Evolutionary conservation across 441 rosid genomes (phyloP).

Genomic region (Geranium incanum): DNA sequence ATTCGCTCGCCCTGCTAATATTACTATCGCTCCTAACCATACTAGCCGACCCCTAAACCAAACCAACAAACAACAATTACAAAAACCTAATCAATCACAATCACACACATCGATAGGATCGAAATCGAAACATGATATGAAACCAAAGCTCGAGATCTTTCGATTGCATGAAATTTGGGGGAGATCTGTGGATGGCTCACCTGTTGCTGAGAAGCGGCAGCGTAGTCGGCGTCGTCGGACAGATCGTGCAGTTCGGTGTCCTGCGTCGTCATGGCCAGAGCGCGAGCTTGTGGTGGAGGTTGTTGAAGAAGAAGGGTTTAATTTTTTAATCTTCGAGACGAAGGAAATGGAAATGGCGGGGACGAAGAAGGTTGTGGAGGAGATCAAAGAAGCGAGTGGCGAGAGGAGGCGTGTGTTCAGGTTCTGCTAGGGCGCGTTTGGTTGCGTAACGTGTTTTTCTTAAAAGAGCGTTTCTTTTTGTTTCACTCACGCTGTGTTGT

Average conservation of each 20-base stretch:
- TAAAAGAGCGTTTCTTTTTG: no score
- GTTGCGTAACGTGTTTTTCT: not conserved
- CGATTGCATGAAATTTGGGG: not conserved
- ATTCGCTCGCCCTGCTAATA: constrained; percentile 38
- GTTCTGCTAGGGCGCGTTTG: not conserved
- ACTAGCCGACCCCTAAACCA: constrained; percentile 62
- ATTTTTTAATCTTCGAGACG: not conserved
- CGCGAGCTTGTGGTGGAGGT: not conserved
- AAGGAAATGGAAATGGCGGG: not conserved
- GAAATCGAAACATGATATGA: not conserved
- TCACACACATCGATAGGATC: not conserved
- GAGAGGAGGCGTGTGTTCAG: not conserved
- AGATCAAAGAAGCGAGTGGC: not conserved
- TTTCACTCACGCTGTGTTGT: no score
- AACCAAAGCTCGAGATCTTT: not conserved
- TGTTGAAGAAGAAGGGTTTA: not conserved
- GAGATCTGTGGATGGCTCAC: constrained; percentile 28
- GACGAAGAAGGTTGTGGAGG: not conserved
- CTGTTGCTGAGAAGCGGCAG: constrained; percentile 78
- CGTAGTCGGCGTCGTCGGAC: constrained; percentile 97
- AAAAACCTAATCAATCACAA: not conserved
- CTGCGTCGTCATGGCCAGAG: constrained; percentile 34
- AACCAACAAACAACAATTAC: constrained; percentile 1
- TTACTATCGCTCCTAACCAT: constrained; percentile 54
- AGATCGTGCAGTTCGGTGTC: constrained; percentile 78